A percentile compares a stretch with the other conserved stretches of the same genome.
Conservation (phyloP, 73 alveolate species). For the Paramecium pentaurelia region DNA sequence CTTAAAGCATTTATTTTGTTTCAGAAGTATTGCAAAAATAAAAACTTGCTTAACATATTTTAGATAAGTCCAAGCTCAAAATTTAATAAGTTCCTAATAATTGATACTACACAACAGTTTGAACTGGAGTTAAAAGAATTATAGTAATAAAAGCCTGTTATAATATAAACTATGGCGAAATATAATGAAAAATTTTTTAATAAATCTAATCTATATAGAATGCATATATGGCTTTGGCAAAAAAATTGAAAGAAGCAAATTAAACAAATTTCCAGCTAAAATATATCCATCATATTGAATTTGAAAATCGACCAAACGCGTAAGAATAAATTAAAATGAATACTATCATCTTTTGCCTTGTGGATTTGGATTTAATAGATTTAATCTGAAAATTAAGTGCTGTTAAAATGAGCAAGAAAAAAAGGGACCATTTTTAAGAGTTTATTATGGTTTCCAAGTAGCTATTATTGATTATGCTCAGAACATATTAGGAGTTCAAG, state of each 20-base stretch:
- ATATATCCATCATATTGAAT: not conserved
- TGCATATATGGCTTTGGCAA: not conserved
- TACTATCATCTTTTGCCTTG: not conserved
- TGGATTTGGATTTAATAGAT: constrained; percentile 24
- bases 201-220: not conserved
- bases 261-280: not conserved
- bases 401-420: not conserved
- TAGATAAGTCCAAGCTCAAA: not conserved
- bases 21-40: not conserved
- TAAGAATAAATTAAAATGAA: not conserved
- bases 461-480: constrained; percentile 69
- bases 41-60: not conserved
- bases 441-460: constrained; percentile 68
- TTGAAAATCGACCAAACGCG: not conserved
- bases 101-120: not conserved
- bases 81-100: not conserved
- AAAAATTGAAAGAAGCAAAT: constrained; percentile 2
- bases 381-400: not conserved
- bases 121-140: not conserved
- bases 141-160: not conserved
- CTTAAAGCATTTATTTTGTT: not conserved
- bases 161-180: not conserved
- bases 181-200: not conserved
- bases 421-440: not conserved
- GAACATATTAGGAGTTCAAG: constrained; percentile 59